These are phyloP conservation scores for Leishmania mexicana DNA, from an alignment of 208 protist species.

Conservation along the genomic window DNA sequence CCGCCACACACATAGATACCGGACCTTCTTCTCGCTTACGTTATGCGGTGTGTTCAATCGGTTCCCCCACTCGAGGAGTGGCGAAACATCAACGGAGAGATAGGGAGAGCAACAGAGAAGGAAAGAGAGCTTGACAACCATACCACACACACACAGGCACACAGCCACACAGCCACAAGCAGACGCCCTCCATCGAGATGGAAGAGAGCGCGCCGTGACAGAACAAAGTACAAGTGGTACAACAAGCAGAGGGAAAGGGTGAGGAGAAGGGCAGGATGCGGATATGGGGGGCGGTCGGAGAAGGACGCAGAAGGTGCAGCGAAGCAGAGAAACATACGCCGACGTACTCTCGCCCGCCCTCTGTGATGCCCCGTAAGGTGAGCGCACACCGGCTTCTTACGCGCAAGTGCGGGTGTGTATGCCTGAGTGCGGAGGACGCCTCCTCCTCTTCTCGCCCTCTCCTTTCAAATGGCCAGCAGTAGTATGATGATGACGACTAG, in stretches of 20 bases:
- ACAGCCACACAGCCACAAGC: neutral
- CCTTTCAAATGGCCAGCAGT: conserved; percentile 55
- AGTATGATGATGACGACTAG: conserved; percentile 75
- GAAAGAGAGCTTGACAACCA: neutral
- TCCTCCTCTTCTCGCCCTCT: neutral
- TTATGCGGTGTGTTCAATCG: no score
- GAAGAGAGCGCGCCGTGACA: neutral
- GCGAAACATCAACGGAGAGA: neutral
- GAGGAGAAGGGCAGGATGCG: neutral
- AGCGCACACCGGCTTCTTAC: neutral
- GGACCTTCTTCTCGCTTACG: no score
- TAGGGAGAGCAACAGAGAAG: neutral
- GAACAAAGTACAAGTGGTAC: neutral
- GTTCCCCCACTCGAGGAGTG: neutral
- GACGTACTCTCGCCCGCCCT: neutral
- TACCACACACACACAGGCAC: neutral
- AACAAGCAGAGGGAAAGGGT: neutral
- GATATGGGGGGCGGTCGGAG: neutral
- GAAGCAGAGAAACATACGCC: neutral
- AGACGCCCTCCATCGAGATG: neutral
- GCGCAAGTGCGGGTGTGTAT: neutral
- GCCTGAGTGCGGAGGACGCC: neutral
- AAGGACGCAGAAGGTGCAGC: neutral
- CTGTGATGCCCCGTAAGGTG: neutral
- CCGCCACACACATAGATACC: neutral